Evolutionary conservation across 2,329 filamentous ascomycete species (phyloP).

Genomic region (Pseudopyricularia cyperi): DNA sequence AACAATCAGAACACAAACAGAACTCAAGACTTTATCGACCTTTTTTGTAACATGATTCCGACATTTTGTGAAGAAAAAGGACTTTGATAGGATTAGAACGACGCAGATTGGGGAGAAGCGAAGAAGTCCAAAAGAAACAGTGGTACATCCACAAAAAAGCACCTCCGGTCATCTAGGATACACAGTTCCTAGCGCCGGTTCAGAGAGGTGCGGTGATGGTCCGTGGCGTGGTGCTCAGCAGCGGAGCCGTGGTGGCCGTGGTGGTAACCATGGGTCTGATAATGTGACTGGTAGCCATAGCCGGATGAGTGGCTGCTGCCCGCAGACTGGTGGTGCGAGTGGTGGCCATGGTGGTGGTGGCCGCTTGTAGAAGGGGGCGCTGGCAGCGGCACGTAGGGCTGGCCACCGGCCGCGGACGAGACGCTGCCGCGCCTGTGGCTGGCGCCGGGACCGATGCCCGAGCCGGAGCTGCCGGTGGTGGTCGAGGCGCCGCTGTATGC

Average conservation of each 20-base stretch:
- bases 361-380: neutral
- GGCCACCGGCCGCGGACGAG: neutral
- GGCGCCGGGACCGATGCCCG: neutral
- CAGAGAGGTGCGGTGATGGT: neutral
- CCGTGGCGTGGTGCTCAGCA: neutral
- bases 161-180: neutral
- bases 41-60: too few species aligned
- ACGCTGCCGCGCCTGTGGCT: neutral
- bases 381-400: neutral
- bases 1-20: too few species aligned
- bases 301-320: neutral
- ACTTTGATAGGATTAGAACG: too few species aligned
- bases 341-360: neutral
- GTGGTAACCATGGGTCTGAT: neutral
- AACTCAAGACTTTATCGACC: too few species aligned
- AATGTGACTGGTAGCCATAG: neutral
- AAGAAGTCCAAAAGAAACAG: neutral
- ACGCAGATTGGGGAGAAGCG: neutral
- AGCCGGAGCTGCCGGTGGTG: neutral
- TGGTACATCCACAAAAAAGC: neutral
- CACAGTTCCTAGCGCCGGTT: neutral
- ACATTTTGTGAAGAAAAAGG: too few species aligned
- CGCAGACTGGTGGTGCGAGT: neutral
- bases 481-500: neutral
- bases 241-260: neutral